Evolutionary conservation across 352 stramenopile species (phyloP).

Genomic region (Phytophthora meadii): DNA sequence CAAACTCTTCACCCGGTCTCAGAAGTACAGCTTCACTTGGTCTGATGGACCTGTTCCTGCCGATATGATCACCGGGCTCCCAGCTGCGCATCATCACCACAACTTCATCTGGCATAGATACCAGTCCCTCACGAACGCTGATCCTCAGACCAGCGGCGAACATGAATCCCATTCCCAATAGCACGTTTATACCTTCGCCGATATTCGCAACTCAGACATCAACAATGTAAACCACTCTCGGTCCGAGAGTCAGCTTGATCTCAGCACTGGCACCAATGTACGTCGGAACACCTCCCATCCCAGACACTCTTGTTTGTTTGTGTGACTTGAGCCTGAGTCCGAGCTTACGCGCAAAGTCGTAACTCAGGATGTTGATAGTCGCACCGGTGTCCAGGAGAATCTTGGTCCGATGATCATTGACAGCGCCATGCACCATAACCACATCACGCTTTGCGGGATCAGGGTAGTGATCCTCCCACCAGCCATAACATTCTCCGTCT

Average conservation of each 20-base stretch:
- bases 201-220: too few relatives aligned
- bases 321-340: conserved; percentile 7
- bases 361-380: conserved; percentile 28
- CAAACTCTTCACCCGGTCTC: too few relatives aligned
- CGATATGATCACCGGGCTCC: too few relatives aligned
- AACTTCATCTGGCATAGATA: too few relatives aligned
- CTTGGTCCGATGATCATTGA: conserved; percentile 10
- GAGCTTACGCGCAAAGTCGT: conserved; percentile 33
- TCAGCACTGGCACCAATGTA: conserved; percentile 13
- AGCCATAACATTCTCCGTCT: conserved; percentile 9
- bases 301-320: neutral
- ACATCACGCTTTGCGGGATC: neutral
- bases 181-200: too few relatives aligned
- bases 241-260: conserved; percentile 36
- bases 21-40: too few relatives aligned
- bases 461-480: conserved; percentile 12
- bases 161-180: too few relatives aligned
- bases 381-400: conserved; percentile 28
- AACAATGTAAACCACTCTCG: neutral
- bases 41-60: too few relatives aligned
- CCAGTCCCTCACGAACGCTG: too few relatives aligned
- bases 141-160: too few relatives aligned
- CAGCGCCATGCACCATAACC: conserved; percentile 13
- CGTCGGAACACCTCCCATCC: conserved; percentile 24
- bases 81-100: too few relatives aligned